Base-by-base conservation (phyloP, 2,329 filamentous ascomycete genomes). In the Penicillium digitatum region DNA sequence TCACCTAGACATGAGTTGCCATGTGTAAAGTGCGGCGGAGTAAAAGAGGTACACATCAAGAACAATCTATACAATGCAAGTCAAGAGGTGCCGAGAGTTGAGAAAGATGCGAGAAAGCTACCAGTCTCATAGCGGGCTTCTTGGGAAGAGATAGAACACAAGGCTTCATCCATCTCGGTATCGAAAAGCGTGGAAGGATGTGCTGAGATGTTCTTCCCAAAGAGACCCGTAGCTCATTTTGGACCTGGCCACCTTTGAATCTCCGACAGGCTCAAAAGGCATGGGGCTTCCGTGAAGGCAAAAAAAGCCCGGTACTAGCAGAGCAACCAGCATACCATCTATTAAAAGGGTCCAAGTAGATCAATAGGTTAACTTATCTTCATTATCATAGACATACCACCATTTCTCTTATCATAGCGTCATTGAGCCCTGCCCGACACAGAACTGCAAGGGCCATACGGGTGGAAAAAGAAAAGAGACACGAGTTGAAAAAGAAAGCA, bases 381-480 rank as follows among this genome's bases (percentile, higher is more conserved):
- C 62, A 62, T 65, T 65, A 65, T 65, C 60, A 64, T 64, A 55
- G 55, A 44, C 56, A 60, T 61, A 53, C 59, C 56, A 62, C 55
- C 58, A 56, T 62, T 62, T 54, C 55, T 65, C 61, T 48, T 65
- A 63, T 65, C 62, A 48, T 65, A 64, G 54, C 62, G 63, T 64
- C 62, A 58, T 64, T 61, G 58, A 48, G 34, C 45, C 44, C 54
- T 46, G 29, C 40, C 39, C 44, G 38, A 49, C 34, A 29, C 46
- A 42, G 34, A 20, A 56, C 39, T 48, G 56, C 38, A 54, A 45
- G 44, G 48, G 58, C 34, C 39, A 48, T 29, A 48, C 34, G 39
- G 48, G 48, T 44, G 39, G 48, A 48, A 60, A 52, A 48, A 51
- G 49, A 49, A 51, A 45, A 47, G 44, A 43, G 48, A 55, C 52